phyloP scores from a whole-genome alignment of 73 alveolate genomes.

The Durusdinium trenchii region DNA sequence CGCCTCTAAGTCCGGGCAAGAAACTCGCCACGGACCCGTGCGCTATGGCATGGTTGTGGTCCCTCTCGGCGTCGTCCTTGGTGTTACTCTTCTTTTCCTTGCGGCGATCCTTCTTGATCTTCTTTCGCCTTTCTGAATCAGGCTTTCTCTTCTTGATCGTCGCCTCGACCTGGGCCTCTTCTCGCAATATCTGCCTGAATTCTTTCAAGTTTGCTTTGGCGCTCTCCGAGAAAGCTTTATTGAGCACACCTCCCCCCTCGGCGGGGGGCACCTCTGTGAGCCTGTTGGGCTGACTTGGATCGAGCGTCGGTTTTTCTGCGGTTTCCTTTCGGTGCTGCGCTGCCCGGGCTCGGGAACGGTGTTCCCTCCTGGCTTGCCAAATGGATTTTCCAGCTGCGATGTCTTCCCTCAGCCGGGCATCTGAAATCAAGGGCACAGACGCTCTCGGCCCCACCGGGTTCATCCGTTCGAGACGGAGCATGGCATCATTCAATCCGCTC shows the following conservation, averaged over 20 bases:
- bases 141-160: not conserved
- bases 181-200: not conserved
- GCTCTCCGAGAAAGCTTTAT: not conserved
- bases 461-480: not conserved
- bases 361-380: not conserved
- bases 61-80: not conserved
- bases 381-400: not conserved
- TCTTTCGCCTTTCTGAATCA: not conserved
- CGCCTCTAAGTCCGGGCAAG: slow-evolving; percentile 9
- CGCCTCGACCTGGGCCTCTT: not conserved
- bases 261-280: not conserved
- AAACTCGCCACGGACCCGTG: slow-evolving; percentile 43
- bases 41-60: not conserved
- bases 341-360: not conserved
- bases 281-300: not conserved
- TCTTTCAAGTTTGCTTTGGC: not conserved
- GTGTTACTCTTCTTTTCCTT: not conserved
- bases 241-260: not conserved
- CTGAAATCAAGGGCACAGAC: not conserved
- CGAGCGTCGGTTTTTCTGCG: not conserved
- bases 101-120: not conserved
- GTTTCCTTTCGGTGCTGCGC: not conserved
- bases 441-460: not conserved
- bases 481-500: not conserved
- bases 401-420: not conserved